A percentile compares a stretch with the other conserved stretches of the same genome.
Evolutionary conservation across 2,329 filamentous ascomycete genomes (phyloP).

Genomic region (Fusarium bactridioides): DNA sequence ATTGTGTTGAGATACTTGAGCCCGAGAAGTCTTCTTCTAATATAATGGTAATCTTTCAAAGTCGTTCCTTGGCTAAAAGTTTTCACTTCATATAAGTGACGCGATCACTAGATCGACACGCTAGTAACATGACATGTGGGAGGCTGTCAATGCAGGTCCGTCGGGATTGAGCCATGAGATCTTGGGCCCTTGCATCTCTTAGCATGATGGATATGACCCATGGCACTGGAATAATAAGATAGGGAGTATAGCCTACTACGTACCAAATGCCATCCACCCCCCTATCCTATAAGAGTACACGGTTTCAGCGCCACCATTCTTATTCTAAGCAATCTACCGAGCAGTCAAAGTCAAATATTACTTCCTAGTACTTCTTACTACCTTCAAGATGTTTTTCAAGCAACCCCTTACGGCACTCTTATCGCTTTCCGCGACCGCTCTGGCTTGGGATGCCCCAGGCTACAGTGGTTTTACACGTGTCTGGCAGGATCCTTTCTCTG

Average conservation of each 20-base stretch:
- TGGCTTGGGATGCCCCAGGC: constrained; percentile 44
- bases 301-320: neutral
- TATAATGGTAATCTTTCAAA: rapidly evolving
- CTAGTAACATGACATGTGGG: neutral
- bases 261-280: neutral
- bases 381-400: constrained; percentile 7
- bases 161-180: neutral
- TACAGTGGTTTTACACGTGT: constrained; percentile 51
- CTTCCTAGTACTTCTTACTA: neutral
- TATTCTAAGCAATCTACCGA: neutral
- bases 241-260: neutral
- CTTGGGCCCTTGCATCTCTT: neutral
- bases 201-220: neutral
- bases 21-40: neutral
- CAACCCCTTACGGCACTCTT: neutral
- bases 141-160: neutral
- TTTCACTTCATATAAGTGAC: neutral
- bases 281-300: neutral
- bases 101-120: neutral
- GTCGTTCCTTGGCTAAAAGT: neutral
- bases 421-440: neutral
- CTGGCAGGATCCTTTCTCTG: constrained; percentile 57
- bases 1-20: neutral
- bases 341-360: neutral
- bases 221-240: neutral